These are phyloP conservation scores for Penicillium paxilli DNA, from an alignment of 495 filamentous ascomycete genomes.

Conservation along the genomic window DNA sequence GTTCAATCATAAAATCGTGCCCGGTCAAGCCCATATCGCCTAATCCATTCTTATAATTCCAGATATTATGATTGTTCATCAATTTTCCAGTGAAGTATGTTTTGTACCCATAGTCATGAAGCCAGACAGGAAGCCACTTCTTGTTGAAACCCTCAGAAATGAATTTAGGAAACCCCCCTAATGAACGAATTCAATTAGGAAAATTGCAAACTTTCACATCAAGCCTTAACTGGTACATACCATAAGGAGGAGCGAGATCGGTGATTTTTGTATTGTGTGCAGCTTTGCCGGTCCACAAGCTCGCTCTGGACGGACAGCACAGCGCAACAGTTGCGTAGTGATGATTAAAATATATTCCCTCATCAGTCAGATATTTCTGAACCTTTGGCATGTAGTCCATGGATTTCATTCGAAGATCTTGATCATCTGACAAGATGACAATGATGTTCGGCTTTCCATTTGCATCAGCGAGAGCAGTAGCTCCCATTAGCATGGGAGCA, in stretches of 20 bases:
- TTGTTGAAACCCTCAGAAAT: slow-evolving; percentile 57
- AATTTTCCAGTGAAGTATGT: slow-evolving; percentile 70
- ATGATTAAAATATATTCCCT: background rate
- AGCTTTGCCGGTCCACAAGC: background rate
- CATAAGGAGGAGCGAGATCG: background rate
- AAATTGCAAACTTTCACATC: background rate
- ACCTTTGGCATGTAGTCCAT: too few species aligned
- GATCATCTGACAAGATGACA: too few species aligned
- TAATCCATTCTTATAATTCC: slow-evolving; percentile 51
- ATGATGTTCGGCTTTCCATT: too few species aligned
- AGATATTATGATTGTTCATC: slow-evolving; percentile 56
- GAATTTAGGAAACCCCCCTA: slow-evolving; percentile 69
- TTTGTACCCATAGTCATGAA: slow-evolving; percentile 61
- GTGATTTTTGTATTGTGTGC: background rate
- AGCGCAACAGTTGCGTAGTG: background rate
- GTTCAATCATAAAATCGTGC: too few species aligned
- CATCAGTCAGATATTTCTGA: background rate
- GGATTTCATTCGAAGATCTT: too few species aligned
- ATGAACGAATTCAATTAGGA: too few species aligned
- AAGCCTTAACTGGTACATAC: background rate
- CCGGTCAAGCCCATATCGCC: too few species aligned
- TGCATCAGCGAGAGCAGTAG: too few species aligned
- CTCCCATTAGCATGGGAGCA: too few species aligned
- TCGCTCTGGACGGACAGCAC: background rate
- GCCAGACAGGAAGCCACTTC: slow-evolving; percentile 62